Base-by-base conservation (phyloP, 2,329 filamentous ascomycete genomes). In the Tolypocladium tropicale region DNA sequence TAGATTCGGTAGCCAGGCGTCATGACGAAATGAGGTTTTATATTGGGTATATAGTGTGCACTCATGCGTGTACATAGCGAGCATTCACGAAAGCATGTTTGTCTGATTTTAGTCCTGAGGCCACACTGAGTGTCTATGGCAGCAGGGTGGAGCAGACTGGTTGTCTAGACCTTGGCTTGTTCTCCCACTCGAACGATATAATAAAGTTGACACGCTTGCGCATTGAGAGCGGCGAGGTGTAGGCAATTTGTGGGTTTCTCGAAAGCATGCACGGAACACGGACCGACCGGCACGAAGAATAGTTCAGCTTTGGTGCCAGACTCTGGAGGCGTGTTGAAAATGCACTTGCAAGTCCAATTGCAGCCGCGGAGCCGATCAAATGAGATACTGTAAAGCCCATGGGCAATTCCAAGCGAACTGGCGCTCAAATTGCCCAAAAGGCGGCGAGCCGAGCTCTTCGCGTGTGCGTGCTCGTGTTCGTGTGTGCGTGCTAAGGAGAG, bases 91-190 rank as follows among this genome's bases (percentile, higher is more conserved):
- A 50, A 52, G 59, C 56, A 77, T 83, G 78, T 84, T 66, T 78
- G 79, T 80, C 80, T 78, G 76, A 74, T 77, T 77, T 77, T 84
- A 84, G 81, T 84, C 81, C 81, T 75, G 76, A 74, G 76, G 72
- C 71, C 79, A 78, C 78, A 83, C 75, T 71, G 54, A 62, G 57
- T 61, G 58, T 79, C 76, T 73, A 78, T 80, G 76, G 72, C 74
- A 78, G 73, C 80, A 81, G 81, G 81, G 81, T 84, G 81, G 81
- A 84, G 77, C 74, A 78, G 80, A 82, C 80, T 68, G 81, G 81
- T 79, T 84, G 81, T 84, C 81, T 83, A 83, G 81, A 79, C 81
- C 81, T 70, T 77, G 70, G 71, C 67, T 83, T 78, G 65, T 76
- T 83, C 79, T 84, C 78, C 81, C 81, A 83, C 80, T 69, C 78